These are phyloP conservation scores for Teunomyces pallodes DNA, from an alignment of 805 yeast species.

Conservation along the genomic window DNA sequence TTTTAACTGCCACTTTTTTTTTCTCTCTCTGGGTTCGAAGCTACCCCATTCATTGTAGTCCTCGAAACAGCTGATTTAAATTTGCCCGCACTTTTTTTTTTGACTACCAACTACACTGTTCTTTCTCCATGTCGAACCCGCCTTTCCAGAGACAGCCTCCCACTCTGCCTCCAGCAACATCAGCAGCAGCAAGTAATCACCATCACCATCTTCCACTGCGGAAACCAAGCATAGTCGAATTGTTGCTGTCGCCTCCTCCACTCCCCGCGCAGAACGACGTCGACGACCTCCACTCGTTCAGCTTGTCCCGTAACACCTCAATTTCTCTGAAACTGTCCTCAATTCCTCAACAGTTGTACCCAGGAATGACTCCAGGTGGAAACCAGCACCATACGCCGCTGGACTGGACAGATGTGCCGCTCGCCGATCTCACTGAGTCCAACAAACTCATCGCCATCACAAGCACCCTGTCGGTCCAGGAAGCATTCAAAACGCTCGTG, in stretches of 20 bases:
- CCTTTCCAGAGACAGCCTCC: conserved; percentile 14
- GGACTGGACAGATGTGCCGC: conserved; percentile 73
- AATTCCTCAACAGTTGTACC: background rate
- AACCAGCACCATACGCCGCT: conserved; percentile 8
- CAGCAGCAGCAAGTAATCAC: background rate
- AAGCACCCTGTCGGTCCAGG: conserved; percentile 71
- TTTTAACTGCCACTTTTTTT: background rate
- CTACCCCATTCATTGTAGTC: background rate
- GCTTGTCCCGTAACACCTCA: conserved; percentile 36
- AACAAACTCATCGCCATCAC: conserved; percentile 73
- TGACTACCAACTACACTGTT: background rate
- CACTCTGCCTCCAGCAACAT: background rate
- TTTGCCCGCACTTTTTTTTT: background rate
- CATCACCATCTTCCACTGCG: conserved; percentile 21
- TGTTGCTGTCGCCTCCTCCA: conserved; percentile 75
- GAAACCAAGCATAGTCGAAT: conserved; percentile 69
- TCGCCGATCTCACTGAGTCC: conserved; percentile 72
- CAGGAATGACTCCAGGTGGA: background rate
- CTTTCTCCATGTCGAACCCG: conserved; percentile 12
- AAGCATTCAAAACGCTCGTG: conserved; percentile 78
- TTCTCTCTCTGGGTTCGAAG: no score
- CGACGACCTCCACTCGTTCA: conserved; percentile 37
- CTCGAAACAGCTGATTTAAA: background rate
- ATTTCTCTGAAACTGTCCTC: conserved; percentile 22
- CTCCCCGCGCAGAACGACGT: conserved; percentile 44